Evolutionary conservation across 164 flowering plant species (phyloP).

Genomic region (Aristolochia fimbriata): DNA sequence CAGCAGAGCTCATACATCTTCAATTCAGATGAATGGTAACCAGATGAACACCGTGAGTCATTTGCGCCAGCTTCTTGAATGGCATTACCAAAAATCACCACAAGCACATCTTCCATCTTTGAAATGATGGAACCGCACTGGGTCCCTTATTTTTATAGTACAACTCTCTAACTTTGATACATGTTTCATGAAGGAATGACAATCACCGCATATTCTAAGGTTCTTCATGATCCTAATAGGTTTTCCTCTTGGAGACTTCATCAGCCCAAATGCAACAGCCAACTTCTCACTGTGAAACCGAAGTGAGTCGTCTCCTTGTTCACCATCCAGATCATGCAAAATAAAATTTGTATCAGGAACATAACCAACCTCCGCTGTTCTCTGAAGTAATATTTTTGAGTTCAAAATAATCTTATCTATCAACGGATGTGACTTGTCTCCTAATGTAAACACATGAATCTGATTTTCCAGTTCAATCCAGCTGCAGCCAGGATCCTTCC

Average conservation of each 20-base stretch:
- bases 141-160: constrained; percentile 55
- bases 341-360: constrained; percentile 64
- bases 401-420: constrained; percentile 25
- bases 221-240: constrained; percentile 68
- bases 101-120: constrained; percentile 64
- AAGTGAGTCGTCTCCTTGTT: constrained; percentile 64
- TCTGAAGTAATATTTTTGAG: constrained; percentile 35
- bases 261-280: constrained; percentile 64
- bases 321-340: constrained; percentile 73
- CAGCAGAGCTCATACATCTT: too few relatives aligned
- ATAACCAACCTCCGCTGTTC: constrained; percentile 48
- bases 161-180: constrained; percentile 38
- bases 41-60: too few relatives aligned
- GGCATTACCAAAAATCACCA: constrained; percentile 70
- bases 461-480: constrained; percentile 62
- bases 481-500: constrained; percentile 86
- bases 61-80: too few relatives aligned
- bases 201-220: constrained; percentile 78
- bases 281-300: constrained; percentile 73
- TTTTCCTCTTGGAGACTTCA: constrained; percentile 37
- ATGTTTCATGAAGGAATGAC: constrained; percentile 65
- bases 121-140: constrained; percentile 75
- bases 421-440: constrained; percentile 60
- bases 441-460: constrained; percentile 55
- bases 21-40: too few relatives aligned